A percentile compares a stretch with the other conserved stretches of the same genome.
These are phyloP conservation scores for Capsella bursapastoris DNA, from an alignment of 345 rosid genomes.

Conservation along the genomic window DNA sequence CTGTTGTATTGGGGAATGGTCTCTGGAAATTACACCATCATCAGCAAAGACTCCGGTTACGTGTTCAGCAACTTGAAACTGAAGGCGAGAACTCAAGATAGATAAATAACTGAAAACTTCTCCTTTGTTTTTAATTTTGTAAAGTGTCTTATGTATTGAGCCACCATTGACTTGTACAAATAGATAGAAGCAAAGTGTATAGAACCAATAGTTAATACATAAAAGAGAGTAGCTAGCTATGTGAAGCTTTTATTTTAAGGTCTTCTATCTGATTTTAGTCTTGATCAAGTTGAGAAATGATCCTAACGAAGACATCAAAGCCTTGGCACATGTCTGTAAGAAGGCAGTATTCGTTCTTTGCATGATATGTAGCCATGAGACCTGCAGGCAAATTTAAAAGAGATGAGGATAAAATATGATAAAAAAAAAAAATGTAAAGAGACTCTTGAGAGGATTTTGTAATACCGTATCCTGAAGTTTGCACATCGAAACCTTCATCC, in stretches of 20 bases:
- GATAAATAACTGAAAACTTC: neutral
- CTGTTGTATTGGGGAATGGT: conserved; percentile 88
- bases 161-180: conserved; percentile 33
- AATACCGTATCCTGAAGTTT: conserved; percentile 83
- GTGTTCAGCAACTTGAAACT: conserved; percentile 63
- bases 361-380: conserved; percentile 94
- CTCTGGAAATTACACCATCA: conserved; percentile 94
- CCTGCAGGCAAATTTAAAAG: conserved; percentile 51
- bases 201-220: conserved; percentile 25
- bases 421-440: neutral
- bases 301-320: conserved; percentile 65
- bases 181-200: conserved; percentile 44
- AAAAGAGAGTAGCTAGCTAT: conserved; percentile 12
- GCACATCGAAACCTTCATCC: conserved; percentile 99
- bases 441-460: conserved; percentile 29
- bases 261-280: conserved; percentile 30
- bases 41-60: conserved; percentile 63
- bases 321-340: conserved; percentile 95
- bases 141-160: conserved; percentile 31
- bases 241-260: conserved; percentile 20
- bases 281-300: conserved; percentile 82
- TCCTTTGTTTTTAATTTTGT: conserved; percentile 31
- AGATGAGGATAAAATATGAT: neutral
- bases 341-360: conserved; percentile 94
- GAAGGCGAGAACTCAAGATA: conserved; percentile 47